These are phyloP conservation scores for Penicillium flavigenum DNA, from an alignment of 495 filamentous ascomycete genomes.

Conservation along the genomic window DNA sequence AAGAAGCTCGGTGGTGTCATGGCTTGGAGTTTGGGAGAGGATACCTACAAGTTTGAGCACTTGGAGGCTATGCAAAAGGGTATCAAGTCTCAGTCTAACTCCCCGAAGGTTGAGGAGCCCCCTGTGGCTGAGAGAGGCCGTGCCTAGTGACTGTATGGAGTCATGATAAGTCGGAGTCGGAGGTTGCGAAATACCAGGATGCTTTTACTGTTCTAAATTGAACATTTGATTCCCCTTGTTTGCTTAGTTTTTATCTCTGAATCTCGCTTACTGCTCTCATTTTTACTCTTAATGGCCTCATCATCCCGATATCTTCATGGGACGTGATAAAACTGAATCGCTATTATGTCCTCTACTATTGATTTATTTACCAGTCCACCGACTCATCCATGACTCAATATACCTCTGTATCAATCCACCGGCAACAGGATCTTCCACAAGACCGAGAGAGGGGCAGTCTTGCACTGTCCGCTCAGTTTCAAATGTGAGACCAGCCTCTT, in stretches of 20 bases:
- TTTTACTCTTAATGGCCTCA: neutral
- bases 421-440: constrained; percentile 21
- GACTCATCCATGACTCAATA: constrained; percentile 26
- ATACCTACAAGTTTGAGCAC: constrained; percentile 59
- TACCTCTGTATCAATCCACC: constrained; percentile 27
- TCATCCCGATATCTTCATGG: neutral
- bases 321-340: neutral
- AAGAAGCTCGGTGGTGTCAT: constrained; percentile 67
- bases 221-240: neutral
- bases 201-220: too few species aligned
- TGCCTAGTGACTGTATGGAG: neutral
- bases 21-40: constrained; percentile 74
- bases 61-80: constrained; percentile 56
- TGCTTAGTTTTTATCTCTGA: neutral
- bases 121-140: neutral
- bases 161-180: neutral
- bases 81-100: constrained; percentile 27
- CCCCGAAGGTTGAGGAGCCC: neutral
- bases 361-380: constrained; percentile 17
- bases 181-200: neutral
- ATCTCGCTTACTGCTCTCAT: neutral
- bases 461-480: constrained; percentile 21
- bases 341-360: neutral
- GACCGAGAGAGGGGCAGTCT: constrained; percentile 23
- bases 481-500: constrained; percentile 17